Evolutionary conservation across 2,329 filamentous ascomycete genomes (phyloP), one percentile per base, ranked within the genome.

Genomic region (Curvularia lunata): DNA sequence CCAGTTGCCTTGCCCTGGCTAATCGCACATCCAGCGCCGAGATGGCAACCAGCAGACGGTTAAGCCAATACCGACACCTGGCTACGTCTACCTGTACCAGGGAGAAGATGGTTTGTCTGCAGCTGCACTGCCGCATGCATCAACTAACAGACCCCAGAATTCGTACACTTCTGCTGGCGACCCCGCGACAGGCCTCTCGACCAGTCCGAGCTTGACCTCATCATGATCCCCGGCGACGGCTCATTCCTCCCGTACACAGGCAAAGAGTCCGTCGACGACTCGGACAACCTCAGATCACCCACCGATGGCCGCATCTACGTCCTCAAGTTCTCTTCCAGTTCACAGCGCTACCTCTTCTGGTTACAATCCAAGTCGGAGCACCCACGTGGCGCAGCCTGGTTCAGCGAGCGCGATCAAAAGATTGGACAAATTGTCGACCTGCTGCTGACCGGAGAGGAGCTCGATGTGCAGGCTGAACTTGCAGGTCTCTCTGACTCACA

Each of bases 101-200:
- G 72, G 72, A 50, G 93, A 96, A 83, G 94, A 97, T 88, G 94
- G 89, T 89, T 73, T 56, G 78, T 68, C 32, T 12, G 56, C 38
- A 47, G 30, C 30, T 13, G n/a, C 25, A 5, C 19, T 10, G 13
- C 2, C 18, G 25, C 3, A 9, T 41, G n/a, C 16, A 16, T 41
- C 19, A 54, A 48, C 68, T 71, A 30, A 74, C 48, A 40, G 16
- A 27, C 42, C 42, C 12, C 64, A 92, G 90, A 97, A 51, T 86
- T 99, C 59, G 84, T 96, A 60, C 93, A 97, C 81, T 97, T 99
- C 81, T 97, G 93, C 85, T 99, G 96, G 96, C 90, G 93, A 65
- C 88, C 91, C 71, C 89, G 95, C 66, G 85, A 83, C 66, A 85
- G 86, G 57, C 82, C 88, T 21, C 79, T 91, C 65, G 86, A 90